Conservation (phyloP, 164 flowering plant genomes). For the Vitis cinerea region DNA sequence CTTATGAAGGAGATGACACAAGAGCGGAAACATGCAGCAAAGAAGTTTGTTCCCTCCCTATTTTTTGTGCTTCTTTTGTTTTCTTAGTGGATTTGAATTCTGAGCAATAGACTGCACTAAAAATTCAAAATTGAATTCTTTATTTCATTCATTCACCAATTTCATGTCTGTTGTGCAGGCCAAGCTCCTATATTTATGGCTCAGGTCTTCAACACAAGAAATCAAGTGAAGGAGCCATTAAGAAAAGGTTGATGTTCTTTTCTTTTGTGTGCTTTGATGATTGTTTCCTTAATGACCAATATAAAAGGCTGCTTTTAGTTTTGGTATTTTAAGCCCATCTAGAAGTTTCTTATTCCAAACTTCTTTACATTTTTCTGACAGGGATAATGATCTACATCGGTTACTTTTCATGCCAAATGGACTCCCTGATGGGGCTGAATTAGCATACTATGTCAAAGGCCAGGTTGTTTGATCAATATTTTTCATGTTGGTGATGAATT, state of each 20-base stretch:
- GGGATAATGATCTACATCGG: conserved; percentile 89
- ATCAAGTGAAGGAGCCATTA: conserved; percentile 36
- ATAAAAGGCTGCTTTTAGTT: neutral
- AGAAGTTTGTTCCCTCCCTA: conserved; percentile 30
- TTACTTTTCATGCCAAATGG: conserved; percentile 87
- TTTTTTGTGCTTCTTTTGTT: conserved; percentile 7
- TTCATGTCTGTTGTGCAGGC: conserved; percentile 27
- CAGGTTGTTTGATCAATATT: conserved; percentile 41
- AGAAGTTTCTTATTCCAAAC: neutral
- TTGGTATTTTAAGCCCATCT: neutral
- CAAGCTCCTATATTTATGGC: conserved; percentile 19
- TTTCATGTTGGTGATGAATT: conserved; percentile 1
- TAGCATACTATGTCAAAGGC: conserved; percentile 82
- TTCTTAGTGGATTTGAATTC: neutral
- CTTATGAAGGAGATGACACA: conserved; percentile 15
- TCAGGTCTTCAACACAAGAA: conserved; percentile 29
- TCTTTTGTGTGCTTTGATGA: neutral
- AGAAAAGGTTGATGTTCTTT: conserved; percentile 43
- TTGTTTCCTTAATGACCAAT: neutral
- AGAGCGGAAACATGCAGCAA: conserved; percentile 24
- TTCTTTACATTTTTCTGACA: conserved; percentile 20
- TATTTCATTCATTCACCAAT: neutral
- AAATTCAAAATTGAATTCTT: neutral
- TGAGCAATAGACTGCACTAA: neutral
- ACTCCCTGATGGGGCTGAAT: conserved; percentile 85